phyloP scores from a whole-genome alignment of 305 asterid species.

The Solanum aculeatissimum region DNA sequence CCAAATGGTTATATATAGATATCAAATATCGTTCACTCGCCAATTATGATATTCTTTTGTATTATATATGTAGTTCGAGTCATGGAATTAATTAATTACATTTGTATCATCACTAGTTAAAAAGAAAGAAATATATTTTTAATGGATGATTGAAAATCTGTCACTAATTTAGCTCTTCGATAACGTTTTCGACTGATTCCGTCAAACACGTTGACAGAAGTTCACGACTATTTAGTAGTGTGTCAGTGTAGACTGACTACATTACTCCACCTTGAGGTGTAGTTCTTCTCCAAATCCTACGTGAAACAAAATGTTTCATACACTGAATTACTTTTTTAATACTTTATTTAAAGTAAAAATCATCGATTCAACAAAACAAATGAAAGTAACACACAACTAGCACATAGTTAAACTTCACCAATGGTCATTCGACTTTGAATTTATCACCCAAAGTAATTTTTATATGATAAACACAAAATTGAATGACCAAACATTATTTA shows the following conservation, averaged over 20 bases:
- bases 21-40: neutral
- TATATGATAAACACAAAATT: neutral
- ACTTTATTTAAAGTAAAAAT: neutral
- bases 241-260: neutral
- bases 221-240: neutral
- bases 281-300: neutral
- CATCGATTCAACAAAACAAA: neutral
- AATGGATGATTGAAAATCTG: neutral
- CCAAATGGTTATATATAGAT: neutral
- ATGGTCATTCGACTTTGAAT: neutral
- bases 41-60: neutral
- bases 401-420: neutral
- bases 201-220: fast-evolving
- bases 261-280: neutral
- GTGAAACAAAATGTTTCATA: neutral
- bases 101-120: neutral
- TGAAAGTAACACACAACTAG: neutral
- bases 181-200: neutral
- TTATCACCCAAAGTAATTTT: neutral
- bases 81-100: neutral
- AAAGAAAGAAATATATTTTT: too few species aligned
- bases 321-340: neutral
- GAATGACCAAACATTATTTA: too few species aligned
- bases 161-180: neutral
- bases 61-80: neutral